Evolutionary conservation across 345 rosid species (phyloP).

Genomic region (Hibiscus tridactylites): DNA sequence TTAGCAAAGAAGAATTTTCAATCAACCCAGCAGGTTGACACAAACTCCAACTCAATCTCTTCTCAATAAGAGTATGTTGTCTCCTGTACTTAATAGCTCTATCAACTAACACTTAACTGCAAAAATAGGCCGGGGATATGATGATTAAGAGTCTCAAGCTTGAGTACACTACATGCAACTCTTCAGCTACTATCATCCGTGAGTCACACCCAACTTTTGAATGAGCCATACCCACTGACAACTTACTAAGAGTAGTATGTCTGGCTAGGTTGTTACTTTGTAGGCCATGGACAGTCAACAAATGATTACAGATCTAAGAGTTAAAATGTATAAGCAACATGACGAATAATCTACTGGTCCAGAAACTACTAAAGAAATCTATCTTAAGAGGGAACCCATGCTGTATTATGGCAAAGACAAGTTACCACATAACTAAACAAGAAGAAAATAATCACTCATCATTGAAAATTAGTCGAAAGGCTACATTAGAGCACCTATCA

Average conservation of each 20-base stretch:
- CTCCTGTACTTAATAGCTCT: neutral
- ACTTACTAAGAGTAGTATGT: neutral
- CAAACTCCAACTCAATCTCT: neutral
- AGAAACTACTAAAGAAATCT: neutral
- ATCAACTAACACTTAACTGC: neutral
- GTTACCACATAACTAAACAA: neutral
- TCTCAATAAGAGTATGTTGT: neutral
- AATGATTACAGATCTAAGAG: neutral
- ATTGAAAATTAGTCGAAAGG: slow-evolving; percentile 2
- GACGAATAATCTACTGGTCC: neutral
- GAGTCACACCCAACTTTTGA: neutral
- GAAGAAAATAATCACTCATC: neutral
- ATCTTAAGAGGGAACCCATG: neutral
- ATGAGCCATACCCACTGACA: neutral
- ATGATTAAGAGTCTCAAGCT: neutral
- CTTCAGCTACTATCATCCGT: neutral
- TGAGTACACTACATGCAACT: neutral
- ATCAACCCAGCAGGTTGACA: neutral
- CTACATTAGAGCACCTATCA: slow-evolving; percentile 56
- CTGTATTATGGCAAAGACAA: neutral
- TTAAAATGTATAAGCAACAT: neutral
- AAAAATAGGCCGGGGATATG: neutral
- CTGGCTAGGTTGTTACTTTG: neutral
- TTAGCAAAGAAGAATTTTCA: neutral
- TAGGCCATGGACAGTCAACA: neutral